Evolutionary conservation across 176 grass and related monocot species (phyloP).

Genomic region (Raddia distichophylla): DNA sequence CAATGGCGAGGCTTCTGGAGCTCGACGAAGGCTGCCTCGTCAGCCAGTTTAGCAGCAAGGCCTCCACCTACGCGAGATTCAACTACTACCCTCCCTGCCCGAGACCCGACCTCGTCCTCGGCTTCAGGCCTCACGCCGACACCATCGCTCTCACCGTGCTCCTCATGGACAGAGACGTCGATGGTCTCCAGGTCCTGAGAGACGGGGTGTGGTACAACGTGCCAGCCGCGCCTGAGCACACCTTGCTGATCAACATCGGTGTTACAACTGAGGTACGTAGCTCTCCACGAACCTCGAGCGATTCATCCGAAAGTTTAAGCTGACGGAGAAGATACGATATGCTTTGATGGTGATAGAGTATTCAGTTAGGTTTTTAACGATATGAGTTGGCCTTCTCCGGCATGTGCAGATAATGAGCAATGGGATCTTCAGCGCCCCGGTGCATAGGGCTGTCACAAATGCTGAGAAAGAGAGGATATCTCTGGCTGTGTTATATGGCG

Average conservation of each 20-base stretch:
- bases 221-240: background rate
- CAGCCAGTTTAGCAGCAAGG: slow-evolving; percentile 36
- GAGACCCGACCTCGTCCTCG: slow-evolving; percentile 56
- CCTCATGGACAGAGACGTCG: slow-evolving; percentile 50
- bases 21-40: slow-evolving; percentile 41
- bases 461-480: slow-evolving; percentile 45
- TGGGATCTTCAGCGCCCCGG: slow-evolving; percentile 34
- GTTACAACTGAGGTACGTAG: slow-evolving; percentile 49
- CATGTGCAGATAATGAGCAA: slow-evolving; percentile 66
- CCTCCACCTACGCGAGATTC: slow-evolving; percentile 37
- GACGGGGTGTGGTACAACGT: slow-evolving; percentile 52
- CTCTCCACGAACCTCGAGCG: background rate
- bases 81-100: slow-evolving; percentile 58
- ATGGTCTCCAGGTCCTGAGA: slow-evolving; percentile 53
- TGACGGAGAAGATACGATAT: too few relatives aligned
- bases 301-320: background rate
- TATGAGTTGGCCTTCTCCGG: background rate
- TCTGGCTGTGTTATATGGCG: slow-evolving; percentile 48
- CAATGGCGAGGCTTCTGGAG: slow-evolving; percentile 35
- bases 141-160: slow-evolving; percentile 50
- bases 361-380: too few relatives aligned
- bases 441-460: slow-evolving; percentile 60
- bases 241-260: slow-evolving; percentile 54
- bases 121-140: slow-evolving; percentile 63
- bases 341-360: background rate